Percentiles rank a stretch among this genome's conserved stretches.
These are phyloP conservation scores for Biscogniauxia marginata DNA, from an alignment of 2,329 filamentous ascomycete species.

Conservation along the genomic window DNA sequence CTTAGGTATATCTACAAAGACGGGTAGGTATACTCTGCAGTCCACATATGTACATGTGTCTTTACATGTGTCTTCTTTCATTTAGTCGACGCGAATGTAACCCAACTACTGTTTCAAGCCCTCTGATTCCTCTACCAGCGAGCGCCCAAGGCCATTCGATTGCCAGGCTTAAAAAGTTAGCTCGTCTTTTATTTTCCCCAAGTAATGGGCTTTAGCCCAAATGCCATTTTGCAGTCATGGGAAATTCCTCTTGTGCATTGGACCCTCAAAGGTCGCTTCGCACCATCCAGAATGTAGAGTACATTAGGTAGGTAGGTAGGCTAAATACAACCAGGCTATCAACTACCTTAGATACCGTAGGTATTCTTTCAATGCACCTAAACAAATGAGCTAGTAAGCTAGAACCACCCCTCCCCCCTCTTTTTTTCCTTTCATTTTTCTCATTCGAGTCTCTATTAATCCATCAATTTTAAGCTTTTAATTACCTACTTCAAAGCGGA, in stretches of 20 bases:
- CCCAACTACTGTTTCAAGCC: background rate
- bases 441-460: background rate
- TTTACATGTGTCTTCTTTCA: no score
- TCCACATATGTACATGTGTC: background rate
- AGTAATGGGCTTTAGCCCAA: conserved; percentile 24
- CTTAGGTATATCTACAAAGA: background rate
- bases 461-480: background rate
- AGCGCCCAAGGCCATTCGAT: background rate
- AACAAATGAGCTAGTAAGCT: background rate
- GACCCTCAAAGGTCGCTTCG: conserved; percentile 4
- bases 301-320: no score
- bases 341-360: background rate
- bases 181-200: conserved; percentile 3
- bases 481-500: background rate
- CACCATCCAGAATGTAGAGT: background rate
- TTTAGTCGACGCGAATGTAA: background rate
- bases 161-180: conserved; percentile 3
- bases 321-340: background rate
- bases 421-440: background rate
- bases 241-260: conserved; percentile 24
- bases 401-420: background rate
- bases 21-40: background rate
- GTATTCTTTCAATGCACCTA: background rate
- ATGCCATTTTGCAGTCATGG: conserved; percentile 26
- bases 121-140: conserved; percentile 2